Percentiles rank a stretch among this genome's conserved stretches.
Evolutionary conservation across 148 eudicot genomes (phyloP).

Genomic region (Persicaria tinctoria): DNA sequence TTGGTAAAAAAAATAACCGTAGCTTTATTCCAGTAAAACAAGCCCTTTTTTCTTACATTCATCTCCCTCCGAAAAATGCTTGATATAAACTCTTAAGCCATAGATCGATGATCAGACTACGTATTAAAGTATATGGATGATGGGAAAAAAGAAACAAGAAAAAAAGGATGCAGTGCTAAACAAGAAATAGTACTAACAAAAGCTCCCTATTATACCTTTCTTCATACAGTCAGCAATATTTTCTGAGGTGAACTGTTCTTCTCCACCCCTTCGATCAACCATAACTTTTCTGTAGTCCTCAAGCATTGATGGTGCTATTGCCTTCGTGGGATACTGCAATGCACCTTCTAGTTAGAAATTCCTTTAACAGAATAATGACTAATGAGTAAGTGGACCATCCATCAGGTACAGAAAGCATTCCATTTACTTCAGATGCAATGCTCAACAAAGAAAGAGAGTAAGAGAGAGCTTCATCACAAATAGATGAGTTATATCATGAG

Average conservation of each 20-base stretch:
- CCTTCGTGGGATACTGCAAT: constrained; percentile 84
- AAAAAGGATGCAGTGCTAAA: background rate
- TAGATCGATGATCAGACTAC: background rate
- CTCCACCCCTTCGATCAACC: constrained; percentile 85
- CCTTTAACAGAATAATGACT: background rate
- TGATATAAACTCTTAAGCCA: background rate
- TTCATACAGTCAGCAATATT: constrained; percentile 67
- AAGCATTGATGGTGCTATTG: constrained; percentile 79
- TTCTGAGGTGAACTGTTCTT: constrained; percentile 68
- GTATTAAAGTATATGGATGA: background rate
- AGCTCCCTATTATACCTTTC: constrained; percentile 50
- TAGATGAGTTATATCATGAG: background rate
- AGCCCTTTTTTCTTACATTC: background rate
- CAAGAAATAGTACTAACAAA: background rate
- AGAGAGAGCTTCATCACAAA: background rate
- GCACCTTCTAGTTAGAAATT: constrained; percentile 8
- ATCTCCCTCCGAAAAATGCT: background rate
- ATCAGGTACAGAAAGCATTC: background rate
- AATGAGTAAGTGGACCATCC: background rate
- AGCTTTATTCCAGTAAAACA: background rate
- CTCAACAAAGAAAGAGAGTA: background rate
- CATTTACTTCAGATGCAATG: background rate
- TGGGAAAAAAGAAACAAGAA: background rate
- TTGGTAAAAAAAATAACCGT: background rate
- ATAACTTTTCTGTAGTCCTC: constrained; percentile 86